Evolutionary conservation across 345 rosid genomes (phyloP).

Genomic region (Linum tenue): DNA sequence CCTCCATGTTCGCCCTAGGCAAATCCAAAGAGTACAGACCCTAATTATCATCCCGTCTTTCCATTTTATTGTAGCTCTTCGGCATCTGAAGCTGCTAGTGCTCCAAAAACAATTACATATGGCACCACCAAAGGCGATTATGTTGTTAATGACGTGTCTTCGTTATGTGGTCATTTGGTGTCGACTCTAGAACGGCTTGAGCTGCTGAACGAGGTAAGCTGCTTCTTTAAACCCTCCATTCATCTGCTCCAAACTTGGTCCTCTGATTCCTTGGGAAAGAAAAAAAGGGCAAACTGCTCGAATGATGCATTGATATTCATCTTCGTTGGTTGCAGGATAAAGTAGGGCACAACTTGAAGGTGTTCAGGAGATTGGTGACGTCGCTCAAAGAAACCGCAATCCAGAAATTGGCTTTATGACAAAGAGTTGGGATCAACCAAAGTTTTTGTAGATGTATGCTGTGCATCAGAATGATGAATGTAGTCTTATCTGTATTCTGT

Average conservation of each 20-base stretch:
- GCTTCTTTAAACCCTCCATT: constrained; percentile 1
- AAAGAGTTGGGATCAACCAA: not conserved
- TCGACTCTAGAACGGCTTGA: constrained; percentile 74
- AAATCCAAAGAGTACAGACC: not conserved
- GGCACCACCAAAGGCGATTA: constrained; percentile 24
- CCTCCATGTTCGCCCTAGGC: not conserved
- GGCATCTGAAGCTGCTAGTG: constrained; percentile 26
- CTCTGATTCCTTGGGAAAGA: not conserved
- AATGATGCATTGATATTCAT: not conserved
- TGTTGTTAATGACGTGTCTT: constrained; percentile 31
- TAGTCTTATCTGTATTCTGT: too few species aligned
- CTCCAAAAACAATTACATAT: constrained; percentile 27
- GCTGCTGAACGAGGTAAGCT: constrained; percentile 65
- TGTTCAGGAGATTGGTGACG: constrained; percentile 64
- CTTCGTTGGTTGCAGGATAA: constrained; percentile 43
- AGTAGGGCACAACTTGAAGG: constrained; percentile 62
- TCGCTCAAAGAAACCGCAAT: constrained; percentile 69
- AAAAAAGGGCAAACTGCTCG: not conserved
- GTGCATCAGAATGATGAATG: not conserved
- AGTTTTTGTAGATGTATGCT: not conserved
- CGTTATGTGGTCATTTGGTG: constrained; percentile 49
- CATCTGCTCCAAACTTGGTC: not conserved
- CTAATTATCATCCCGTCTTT: not conserved
- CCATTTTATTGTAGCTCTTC: constrained; percentile 35
- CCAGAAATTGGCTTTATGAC: constrained; percentile 34